A percentile compares a stretch with the other conserved stretches of the same genome.
Evolutionary conservation across 805 yeast genomes (phyloP).

Genomic region (Lipomyces lipofer): DNA sequence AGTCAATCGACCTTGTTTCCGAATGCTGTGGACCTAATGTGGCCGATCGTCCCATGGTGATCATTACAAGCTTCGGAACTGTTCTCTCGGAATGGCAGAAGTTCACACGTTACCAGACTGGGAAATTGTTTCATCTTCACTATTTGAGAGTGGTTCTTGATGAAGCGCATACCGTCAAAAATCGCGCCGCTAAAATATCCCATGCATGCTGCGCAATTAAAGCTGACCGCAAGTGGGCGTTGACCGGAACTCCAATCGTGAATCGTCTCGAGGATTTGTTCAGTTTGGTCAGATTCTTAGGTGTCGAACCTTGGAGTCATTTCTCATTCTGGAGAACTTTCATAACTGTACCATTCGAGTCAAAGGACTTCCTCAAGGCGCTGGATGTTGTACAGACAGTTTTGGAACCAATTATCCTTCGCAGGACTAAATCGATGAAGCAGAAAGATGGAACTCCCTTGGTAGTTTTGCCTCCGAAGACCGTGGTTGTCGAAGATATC

Average conservation of each 20-base stretch:
- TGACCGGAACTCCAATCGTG: constrained; percentile 92
- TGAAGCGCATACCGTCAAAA: constrained; percentile 88
- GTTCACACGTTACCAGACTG: constrained; percentile 30
- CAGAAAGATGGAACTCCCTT: constrained; percentile 69
- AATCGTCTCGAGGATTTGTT: constrained; percentile 84
- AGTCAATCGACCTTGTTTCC: constrained; percentile 49
- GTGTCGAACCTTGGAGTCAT: constrained; percentile 87
- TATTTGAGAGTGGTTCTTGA: constrained; percentile 79
- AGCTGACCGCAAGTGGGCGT: constrained; percentile 72
- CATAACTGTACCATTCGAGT: constrained; percentile 79
- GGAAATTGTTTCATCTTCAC: constrained; percentile 68
- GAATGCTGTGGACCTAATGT: constrained; percentile 43
- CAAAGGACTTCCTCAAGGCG: constrained; percentile 67
- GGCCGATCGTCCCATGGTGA: constrained; percentile 50
- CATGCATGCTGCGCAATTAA: constrained; percentile 69
- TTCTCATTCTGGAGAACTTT: constrained; percentile 85
- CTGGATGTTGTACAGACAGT: constrained; percentile 82
- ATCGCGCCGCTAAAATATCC: constrained; percentile 74
- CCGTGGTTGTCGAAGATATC: constrained; percentile 66
- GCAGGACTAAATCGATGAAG: constrained; percentile 86
- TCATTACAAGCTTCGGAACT: constrained; percentile 86
- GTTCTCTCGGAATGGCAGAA: constrained; percentile 72
- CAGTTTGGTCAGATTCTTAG: constrained; percentile 70
- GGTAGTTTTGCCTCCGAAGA: constrained; percentile 75
- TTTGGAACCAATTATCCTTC: constrained; percentile 74